Conservation (phyloP, 192 early-diverging fungal genomes). For the Umbelopsis sp. region DNA sequence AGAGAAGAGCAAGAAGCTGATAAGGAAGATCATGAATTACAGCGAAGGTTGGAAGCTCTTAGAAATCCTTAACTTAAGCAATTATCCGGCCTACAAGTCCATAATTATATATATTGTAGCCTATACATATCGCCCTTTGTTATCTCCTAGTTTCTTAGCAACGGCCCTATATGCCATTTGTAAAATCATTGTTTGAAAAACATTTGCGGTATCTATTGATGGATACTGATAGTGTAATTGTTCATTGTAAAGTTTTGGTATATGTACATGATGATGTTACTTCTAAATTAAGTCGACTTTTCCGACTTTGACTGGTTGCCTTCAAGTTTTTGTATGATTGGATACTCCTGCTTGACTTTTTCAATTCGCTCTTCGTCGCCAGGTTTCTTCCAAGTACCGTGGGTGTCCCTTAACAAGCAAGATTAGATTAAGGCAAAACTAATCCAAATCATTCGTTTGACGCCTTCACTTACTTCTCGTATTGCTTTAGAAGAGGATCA, state of each 20-base stretch:
- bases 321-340: background rate
- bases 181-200: too few species aligned
- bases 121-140: too few species aligned
- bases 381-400: slow-evolving; percentile 35
- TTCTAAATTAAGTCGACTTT: background rate
- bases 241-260: background rate
- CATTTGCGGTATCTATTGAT: too few species aligned
- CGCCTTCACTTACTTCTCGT: slow-evolving; percentile 30
- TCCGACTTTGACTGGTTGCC: background rate
- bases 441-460: background rate
- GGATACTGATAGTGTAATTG: too few species aligned
- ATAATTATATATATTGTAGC: too few species aligned
- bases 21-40: slow-evolving; percentile 1
- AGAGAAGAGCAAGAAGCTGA: background rate
- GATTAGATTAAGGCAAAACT: too few species aligned
- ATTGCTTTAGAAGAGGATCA: slow-evolving; percentile 38
- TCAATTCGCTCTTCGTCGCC: slow-evolving; percentile 29
- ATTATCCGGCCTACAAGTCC: too few species aligned
- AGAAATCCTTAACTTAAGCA: background rate
- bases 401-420: slow-evolving; percentile 29
- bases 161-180: too few species aligned
- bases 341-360: background rate
- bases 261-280: background rate
- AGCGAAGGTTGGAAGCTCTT: slow-evolving; percentile 10
- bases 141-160: too few species aligned